Evolutionary conservation across 176 grass and related monocot species (phyloP), one percentile per base, ranked within the genome.

Genomic region (Miscanthus lutarioriparius): DNA sequence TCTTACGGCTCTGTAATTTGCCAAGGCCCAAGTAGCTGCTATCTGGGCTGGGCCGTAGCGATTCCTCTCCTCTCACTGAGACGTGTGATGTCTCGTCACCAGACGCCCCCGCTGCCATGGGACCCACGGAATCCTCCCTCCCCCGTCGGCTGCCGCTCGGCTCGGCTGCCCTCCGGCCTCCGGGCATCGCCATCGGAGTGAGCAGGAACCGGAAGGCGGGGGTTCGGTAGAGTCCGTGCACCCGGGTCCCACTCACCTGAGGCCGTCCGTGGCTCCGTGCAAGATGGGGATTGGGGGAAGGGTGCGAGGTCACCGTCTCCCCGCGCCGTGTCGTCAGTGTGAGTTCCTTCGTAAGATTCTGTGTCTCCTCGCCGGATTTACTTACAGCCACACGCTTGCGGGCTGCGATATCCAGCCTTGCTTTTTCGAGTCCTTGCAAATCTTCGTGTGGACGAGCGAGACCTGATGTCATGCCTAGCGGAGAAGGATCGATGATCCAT

Each of bases 241-340:
- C 1, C 56, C 12, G 35, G 8, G 20, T n/a, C 23, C 58, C 77
- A 79, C 15, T 28, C 44, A 30, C 28, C 54, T 59, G 54, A 59
- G 22, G 54, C 54, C 54, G 54, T 59, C 54, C 22, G 49, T 19
- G 49, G 49, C 49, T 53, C 49, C 49, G 22, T 10, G 54, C 54
- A 58, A 10, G 8, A 1, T 23, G 54, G 20, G 5, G 8, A 17
- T 2, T 26, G 13, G 30, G 27, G 22, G 36, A 65, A 74, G 12
- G 66, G 66, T 83, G 80, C 66, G 74, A 72, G 54, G 80, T 83
- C 74, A 3, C 22, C 56, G 41, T 88, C 44, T 35, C 86, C 23
- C 64, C 49, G 22, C 11, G 65, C 74, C 54, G 43, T 33, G 32
- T 83, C 65, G 11, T 76, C 79, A 48, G 16, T 13, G 48, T 70